A percentile compares a stretch with the other conserved stretches of the same genome.
phyloP scores from a whole-genome alignment of 305 asterid genomes.

The Solanum hybrid region DNA sequence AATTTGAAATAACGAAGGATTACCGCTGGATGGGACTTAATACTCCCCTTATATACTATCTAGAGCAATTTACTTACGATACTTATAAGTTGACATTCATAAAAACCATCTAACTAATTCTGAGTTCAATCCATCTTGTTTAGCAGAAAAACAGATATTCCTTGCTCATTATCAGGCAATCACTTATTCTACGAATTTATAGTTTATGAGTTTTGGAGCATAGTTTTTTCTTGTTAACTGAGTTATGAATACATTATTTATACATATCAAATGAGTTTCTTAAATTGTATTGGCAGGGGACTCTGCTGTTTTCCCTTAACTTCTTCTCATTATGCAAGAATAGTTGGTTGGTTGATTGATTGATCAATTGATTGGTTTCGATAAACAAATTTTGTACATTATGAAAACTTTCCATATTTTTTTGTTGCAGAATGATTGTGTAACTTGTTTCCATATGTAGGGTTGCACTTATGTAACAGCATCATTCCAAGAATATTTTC shows the following conservation, averaged over 20 bases:
- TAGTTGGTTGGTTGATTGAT: neutral
- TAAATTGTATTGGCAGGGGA: neutral
- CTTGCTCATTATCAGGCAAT: accelerated
- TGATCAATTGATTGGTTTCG: neutral
- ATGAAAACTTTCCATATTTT: neutral
- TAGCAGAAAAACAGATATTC: too few relatives aligned
- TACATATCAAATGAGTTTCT: neutral
- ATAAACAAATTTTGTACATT: neutral
- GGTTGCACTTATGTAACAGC: conserved; percentile 61
- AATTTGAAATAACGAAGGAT: neutral
- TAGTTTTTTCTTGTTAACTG: accelerated
- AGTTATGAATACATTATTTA: neutral
- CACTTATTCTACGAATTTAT: too few relatives aligned
- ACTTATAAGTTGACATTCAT: too few relatives aligned
- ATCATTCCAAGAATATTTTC: conserved; percentile 46
- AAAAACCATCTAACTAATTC: too few relatives aligned
- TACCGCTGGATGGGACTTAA: neutral
- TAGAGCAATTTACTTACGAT: too few relatives aligned
- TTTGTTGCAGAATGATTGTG: neutral
- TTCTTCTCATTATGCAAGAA: neutral
- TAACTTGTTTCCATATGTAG: conserved; percentile 23
- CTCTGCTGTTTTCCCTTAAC: neutral
- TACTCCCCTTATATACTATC: neutral
- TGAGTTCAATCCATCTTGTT: too few relatives aligned
- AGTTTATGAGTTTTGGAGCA: too few relatives aligned